A percentile compares a stretch with the other conserved stretches of the same genome.
These are phyloP conservation scores for Aureobasidium pullulans DNA, from an alignment of 2,329 filamentous ascomycete species.

Conservation along the genomic window DNA sequence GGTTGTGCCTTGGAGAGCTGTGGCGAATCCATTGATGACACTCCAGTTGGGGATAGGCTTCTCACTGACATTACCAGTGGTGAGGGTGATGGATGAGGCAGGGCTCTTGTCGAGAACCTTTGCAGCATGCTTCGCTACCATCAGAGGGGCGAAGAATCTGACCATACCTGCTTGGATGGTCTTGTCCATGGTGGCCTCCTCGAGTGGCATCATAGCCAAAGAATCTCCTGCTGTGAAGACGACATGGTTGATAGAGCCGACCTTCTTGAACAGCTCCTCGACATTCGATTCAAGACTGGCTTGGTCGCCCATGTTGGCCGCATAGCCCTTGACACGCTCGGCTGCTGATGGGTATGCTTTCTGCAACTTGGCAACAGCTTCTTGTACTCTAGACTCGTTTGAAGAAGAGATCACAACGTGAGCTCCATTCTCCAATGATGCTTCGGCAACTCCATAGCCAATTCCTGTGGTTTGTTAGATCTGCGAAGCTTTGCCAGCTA, in stretches of 20 bases:
- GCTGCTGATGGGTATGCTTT: slow-evolving; percentile 36
- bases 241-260: slow-evolving; percentile 46
- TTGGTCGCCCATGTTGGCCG: slow-evolving; percentile 42
- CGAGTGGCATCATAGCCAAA: slow-evolving; percentile 34
- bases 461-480: slow-evolving; percentile 42
- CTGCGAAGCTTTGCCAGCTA: too few relatives aligned
- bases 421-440: slow-evolving; percentile 47
- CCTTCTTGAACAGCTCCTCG: slow-evolving; percentile 36
- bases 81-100: slow-evolving; percentile 48
- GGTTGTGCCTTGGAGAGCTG: slow-evolving; percentile 47
- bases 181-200: slow-evolving; percentile 34
- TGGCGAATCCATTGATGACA: slow-evolving; percentile 41
- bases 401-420: slow-evolving; percentile 56
- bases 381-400: slow-evolving; percentile 41
- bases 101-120: slow-evolving; percentile 37
- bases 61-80: slow-evolving; percentile 46
- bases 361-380: slow-evolving; percentile 40
- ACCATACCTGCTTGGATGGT: slow-evolving; percentile 41
- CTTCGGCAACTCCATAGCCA: slow-evolving; percentile 54
- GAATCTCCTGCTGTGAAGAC: slow-evolving; percentile 50
- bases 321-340: slow-evolving; percentile 35
- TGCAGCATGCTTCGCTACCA: slow-evolving; percentile 45
- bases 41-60: slow-evolving; percentile 47
- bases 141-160: slow-evolving; percentile 42
- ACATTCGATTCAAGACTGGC: slow-evolving; percentile 43